Conservation (phyloP, 805 yeast species). For the Komagataella pseudopastoris region DNA sequence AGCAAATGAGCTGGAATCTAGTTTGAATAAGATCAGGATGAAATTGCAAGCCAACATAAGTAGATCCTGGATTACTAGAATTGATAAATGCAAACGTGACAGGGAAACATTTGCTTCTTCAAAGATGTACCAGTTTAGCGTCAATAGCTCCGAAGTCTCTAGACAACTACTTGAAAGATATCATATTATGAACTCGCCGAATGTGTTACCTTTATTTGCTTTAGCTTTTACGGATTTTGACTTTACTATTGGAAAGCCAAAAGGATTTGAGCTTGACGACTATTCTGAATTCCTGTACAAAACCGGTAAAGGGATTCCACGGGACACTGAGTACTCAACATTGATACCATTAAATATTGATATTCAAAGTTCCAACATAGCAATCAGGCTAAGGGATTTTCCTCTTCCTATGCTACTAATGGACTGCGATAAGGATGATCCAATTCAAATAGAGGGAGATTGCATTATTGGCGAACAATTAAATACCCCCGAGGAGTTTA, state of each 20-base stretch:
- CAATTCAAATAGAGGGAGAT: conserved; percentile 39
- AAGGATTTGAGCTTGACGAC: conserved; percentile 19
- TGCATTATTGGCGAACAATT: conserved; percentile 58
- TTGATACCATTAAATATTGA: conserved; percentile 52
- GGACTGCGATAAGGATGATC: neutral
- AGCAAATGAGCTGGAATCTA: neutral
- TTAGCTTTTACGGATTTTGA: conserved; percentile 33
- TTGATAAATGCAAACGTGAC: conserved; percentile 35
- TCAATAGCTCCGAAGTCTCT: conserved; percentile 21
- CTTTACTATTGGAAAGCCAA: conserved; percentile 30
- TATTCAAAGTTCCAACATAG: conserved; percentile 43
- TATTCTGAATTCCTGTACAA: conserved; percentile 51
- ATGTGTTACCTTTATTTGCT: conserved; percentile 24
- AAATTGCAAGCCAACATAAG: conserved; percentile 19
- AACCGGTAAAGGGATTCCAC: conserved; percentile 77
- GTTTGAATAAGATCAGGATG: conserved; percentile 2
- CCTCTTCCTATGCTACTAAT: conserved; percentile 74
- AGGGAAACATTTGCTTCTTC: conserved; percentile 24
- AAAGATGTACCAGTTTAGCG: conserved; percentile 26
- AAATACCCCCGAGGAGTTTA: conserved; percentile 33
- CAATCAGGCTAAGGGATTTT: conserved; percentile 70
- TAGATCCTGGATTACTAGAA: conserved; percentile 43
- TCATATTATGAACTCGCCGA: conserved; percentile 23
- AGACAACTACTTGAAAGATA: conserved; percentile 27
- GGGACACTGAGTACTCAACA: conserved; percentile 52